Percentiles rank a stretch among this genome's conserved stretches.
These are phyloP conservation scores for Ophiocordyceps australis DNA, from an alignment of 2,329 filamentous ascomycete genomes.

Conservation along the genomic window DNA sequence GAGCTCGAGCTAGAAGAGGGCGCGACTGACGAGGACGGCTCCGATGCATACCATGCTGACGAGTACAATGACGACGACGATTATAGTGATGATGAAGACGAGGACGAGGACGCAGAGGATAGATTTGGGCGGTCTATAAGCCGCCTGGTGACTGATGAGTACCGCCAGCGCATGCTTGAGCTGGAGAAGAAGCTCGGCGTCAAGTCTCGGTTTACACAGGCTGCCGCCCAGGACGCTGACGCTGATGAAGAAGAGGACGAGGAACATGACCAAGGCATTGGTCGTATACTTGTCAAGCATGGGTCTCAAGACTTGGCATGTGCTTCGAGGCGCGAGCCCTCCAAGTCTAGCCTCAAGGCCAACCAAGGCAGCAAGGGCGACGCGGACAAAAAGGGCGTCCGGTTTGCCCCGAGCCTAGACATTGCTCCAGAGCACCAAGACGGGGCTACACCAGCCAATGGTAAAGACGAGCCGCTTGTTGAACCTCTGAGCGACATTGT, in stretches of 20 bases:
- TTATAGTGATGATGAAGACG: constrained; percentile 30
- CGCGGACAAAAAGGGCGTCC: constrained; percentile 47
- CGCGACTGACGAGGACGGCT: constrained; percentile 33
- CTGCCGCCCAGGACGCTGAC: too few species aligned
- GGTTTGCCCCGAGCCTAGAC: constrained; percentile 61
- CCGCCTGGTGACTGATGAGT: constrained; percentile 51
- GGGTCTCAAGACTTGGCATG: constrained; percentile 6
- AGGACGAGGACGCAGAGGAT: constrained; percentile 58
- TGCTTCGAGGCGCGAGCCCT: constrained; percentile 5
- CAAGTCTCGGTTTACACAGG: constrained; percentile 31
- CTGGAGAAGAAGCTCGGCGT: constrained; percentile 61
- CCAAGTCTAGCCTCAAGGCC: constrained; percentile 16
- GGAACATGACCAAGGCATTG: constrained; percentile 30
- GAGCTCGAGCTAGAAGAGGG: constrained; percentile 71
- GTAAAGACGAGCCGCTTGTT: constrained; percentile 14
- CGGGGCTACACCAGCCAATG: constrained; percentile 4
- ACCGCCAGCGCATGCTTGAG: constrained; percentile 68
- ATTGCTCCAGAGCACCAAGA: constrained; percentile 31
- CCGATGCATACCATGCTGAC: constrained; percentile 34
- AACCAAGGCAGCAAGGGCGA: constrained; percentile 8
- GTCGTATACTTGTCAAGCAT: constrained; percentile 31
- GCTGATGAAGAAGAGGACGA: constrained; percentile 16
- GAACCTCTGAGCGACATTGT: constrained; percentile 35
- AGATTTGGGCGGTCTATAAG: constrained; percentile 56
- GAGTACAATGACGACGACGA: constrained; percentile 32